Evolutionary conservation across 352 stramenopile species (phyloP), one percentile per base, ranked within the genome.

Genomic region (Pythium rishiriense): DNA sequence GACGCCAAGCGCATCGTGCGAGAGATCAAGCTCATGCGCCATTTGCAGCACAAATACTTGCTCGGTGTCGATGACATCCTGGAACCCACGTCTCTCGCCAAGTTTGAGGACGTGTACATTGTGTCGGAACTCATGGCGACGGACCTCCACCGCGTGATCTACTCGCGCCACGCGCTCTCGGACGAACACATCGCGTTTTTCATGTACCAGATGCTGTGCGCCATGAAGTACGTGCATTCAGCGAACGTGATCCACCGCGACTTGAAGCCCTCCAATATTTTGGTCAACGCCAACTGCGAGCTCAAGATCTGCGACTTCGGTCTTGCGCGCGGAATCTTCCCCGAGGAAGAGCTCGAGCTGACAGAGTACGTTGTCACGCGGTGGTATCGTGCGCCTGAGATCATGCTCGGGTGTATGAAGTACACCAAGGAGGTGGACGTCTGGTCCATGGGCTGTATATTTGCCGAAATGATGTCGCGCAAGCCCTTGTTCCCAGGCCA

Each of bases 1-100:
- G 98, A 99, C 74, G 97, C 97, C 26, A 99, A 99, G 73, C 91
- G 98, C 48, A 99, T 99, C 62, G 84, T 99, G 22, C 81, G 97
- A 0, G 97, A 99, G 80, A 98, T 99, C 69, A 94, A 96, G 58
- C 72, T 98, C 33, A 91, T 98, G 82, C 76, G 91, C 6, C 88
- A 96, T 51, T 63, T 99, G 84, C 66, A 90, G 26, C 91, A 97
- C 73, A 93, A 97, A 73, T 97, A 94, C 62, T 76, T 97, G 33
- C 67, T 96, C 0, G 81, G 81, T 15, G 78, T 96, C n/a, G 76
- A 88, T 50, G 85, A 94, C 46, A 87, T 94, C 26, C 64, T 93
- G 11, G 76, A 86, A 52, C 87, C 87, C 0, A 61, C 85, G 26
- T 75, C 79, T 41, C 69, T 94, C 1, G 41, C 66, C 48, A 86